phyloP scores from a whole-genome alignment of 177 flowering plant genomes.

The Vitis hybrid region DNA sequence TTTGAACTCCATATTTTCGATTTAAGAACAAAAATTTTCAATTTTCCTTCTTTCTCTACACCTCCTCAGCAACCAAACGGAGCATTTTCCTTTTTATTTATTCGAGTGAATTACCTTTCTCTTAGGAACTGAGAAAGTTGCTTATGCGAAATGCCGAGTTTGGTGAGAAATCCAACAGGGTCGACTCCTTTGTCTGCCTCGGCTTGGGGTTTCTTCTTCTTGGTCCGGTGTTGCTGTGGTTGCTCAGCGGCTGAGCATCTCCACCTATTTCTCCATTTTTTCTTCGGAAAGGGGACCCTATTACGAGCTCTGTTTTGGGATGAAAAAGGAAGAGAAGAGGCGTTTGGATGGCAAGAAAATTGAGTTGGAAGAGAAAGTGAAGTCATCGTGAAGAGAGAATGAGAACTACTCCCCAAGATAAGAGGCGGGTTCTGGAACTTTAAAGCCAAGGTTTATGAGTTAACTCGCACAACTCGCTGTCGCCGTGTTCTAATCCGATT shows the following conservation, averaged over 20 bases:
- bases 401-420: constrained; percentile 10
- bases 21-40: not conserved
- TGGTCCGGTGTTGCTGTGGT: constrained; percentile 19
- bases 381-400: constrained; percentile 18
- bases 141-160: constrained; percentile 66
- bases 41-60: not conserved
- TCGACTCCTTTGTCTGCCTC: constrained; percentile 40
- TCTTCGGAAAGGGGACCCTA: constrained; percentile 20
- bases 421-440: not conserved
- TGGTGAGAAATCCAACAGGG: constrained; percentile 83
- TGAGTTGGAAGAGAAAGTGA: constrained; percentile 21
- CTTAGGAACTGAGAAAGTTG: constrained; percentile 78
- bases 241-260: constrained; percentile 44
- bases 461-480: not conserved
- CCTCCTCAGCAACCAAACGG: constrained; percentile 4
- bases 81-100: not conserved
- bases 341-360: constrained; percentile 20
- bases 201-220: constrained; percentile 23
- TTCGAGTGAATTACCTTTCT: constrained; percentile 48
- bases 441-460: constrained; percentile 21
- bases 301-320: constrained; percentile 4
- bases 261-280: constrained; percentile 13
- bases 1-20: no score
- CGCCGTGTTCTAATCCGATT: no score
- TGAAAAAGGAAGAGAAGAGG: constrained; percentile 1